phyloP scores from a whole-genome alignment of 805 yeast species.

The Starmera pachycereana region DNA sequence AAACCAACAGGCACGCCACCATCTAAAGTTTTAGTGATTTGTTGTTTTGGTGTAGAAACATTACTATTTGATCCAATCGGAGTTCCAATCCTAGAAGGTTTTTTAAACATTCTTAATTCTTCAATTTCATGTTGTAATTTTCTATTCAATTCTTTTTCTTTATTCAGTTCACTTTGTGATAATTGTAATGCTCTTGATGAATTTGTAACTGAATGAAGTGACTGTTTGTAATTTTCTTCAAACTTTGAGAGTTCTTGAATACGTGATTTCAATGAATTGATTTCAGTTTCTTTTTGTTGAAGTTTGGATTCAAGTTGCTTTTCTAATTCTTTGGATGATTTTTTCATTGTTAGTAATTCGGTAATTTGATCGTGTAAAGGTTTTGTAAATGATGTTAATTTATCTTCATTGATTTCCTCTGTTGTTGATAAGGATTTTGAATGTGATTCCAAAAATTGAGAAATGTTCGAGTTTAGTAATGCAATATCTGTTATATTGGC shows the following conservation, averaged over 20 bases:
- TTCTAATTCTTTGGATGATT: slow-evolving; percentile 24
- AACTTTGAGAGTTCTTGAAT: slow-evolving; percentile 28
- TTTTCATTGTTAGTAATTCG: slow-evolving; percentile 38
- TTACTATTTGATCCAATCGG: slow-evolving; percentile 14
- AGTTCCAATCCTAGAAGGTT: slow-evolving; percentile 19
- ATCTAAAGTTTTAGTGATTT: no score
- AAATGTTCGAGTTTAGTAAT: slow-evolving; percentile 19
- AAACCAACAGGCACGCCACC: no score
- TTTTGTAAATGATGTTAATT: slow-evolving; percentile 4
- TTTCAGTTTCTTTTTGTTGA: slow-evolving; percentile 6
- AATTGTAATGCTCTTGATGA: slow-evolving; percentile 65
- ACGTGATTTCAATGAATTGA: slow-evolving; percentile 16
- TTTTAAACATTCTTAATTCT: slow-evolving; percentile 46
- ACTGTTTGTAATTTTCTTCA: slow-evolving; percentile 62
- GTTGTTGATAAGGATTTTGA: slow-evolving; percentile 9
- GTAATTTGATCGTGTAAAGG: slow-evolving; percentile 46
- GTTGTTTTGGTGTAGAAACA: background rate
- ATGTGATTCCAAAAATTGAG: slow-evolving; percentile 18
- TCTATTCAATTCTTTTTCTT: slow-evolving; percentile 44
- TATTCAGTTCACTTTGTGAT: slow-evolving; percentile 62
- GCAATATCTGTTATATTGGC: slow-evolving; percentile 22
- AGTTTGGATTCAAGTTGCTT: slow-evolving; percentile 22
- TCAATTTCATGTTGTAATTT: slow-evolving; percentile 57
- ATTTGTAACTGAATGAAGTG: slow-evolving; percentile 61
- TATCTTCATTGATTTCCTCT: slow-evolving; percentile 3